phyloP scores from a whole-genome alignment of 805 yeast genomes.

The Ogataea angusta region DNA sequence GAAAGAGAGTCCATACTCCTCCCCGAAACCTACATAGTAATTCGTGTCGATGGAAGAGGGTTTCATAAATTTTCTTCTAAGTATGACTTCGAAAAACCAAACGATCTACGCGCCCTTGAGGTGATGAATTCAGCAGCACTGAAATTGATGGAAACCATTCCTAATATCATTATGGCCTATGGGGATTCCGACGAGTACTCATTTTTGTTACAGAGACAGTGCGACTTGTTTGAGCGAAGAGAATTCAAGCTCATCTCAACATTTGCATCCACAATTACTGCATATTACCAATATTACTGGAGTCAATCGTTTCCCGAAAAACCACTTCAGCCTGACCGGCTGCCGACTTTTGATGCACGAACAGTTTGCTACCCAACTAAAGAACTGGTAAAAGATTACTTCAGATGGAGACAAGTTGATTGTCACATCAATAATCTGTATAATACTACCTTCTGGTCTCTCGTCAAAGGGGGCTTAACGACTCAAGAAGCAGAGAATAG shows the following conservation, averaged over 20 bases:
- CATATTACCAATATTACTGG: constrained; percentile 75
- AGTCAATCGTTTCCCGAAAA: constrained; percentile 50
- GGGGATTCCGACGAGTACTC: constrained; percentile 97
- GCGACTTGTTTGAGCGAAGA: constrained; percentile 77
- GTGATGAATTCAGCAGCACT: constrained; percentile 82
- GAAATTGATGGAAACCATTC: constrained; percentile 57
- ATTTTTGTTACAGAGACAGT: constrained; percentile 62
- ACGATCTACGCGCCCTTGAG: constrained; percentile 70
- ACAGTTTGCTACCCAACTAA: constrained; percentile 80
- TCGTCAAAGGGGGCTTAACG: constrained; percentile 70
- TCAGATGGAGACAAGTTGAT: constrained; percentile 94
- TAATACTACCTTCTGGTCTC: constrained; percentile 89
- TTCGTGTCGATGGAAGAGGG: constrained; percentile 90
- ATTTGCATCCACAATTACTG: constrained; percentile 77
- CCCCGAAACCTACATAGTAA: constrained; percentile 77
- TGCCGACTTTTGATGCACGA: constrained; percentile 90
- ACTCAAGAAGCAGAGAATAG: constrained; percentile 78
- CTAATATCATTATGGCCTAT: constrained; percentile 77
- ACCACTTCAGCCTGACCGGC: constrained; percentile 35
- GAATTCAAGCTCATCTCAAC: constrained; percentile 78
- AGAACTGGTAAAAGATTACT: constrained; percentile 66
- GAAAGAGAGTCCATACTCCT: constrained; percentile 71
- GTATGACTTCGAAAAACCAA: constrained; percentile 83
- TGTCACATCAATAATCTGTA: constrained; percentile 93
- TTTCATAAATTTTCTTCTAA: constrained; percentile 78